These are phyloP conservation scores for Colletotrichum gigasporum DNA, from an alignment of 2,329 filamentous ascomycete genomes.

Conservation along the genomic window DNA sequence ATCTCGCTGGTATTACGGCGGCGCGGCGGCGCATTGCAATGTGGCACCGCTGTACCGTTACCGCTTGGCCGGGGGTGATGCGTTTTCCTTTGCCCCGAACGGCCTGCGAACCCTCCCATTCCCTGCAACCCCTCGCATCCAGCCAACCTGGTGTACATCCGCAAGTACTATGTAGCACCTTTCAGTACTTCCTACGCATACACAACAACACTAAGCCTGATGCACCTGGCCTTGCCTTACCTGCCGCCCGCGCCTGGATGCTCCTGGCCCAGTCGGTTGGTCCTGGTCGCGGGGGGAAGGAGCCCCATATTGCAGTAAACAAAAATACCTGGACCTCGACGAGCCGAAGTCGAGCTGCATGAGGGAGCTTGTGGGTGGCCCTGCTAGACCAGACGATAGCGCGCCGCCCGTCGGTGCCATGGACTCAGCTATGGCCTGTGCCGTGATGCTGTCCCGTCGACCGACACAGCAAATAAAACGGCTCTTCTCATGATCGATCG, in stretches of 20 bases:
- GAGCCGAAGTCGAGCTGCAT: neutral
- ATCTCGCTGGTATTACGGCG: conserved; percentile 12
- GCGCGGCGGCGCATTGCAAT: neutral
- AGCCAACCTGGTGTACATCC: neutral
- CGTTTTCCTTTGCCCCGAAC: conserved; percentile 33
- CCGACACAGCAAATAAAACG: neutral
- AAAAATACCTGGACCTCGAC: neutral
- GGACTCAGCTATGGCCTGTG: neutral
- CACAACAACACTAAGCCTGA: neutral
- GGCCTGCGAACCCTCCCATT: conserved; percentile 23
- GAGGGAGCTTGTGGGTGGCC: neutral
- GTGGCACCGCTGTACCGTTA: conserved; percentile 13
- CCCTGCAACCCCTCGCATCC: conserved; percentile 25
- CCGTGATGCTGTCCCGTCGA: neutral
- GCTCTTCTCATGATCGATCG: conserved; percentile 15
- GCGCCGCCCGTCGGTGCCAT: neutral
- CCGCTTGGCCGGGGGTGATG: conserved; percentile 31
- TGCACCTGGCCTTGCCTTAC: neutral
- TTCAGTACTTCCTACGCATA: neutral
- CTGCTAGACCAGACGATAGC: neutral
- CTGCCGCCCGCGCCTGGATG: conserved; percentile 22
- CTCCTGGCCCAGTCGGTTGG: conserved; percentile 23
- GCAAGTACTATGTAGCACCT: neutral
- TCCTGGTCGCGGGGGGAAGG: conserved; percentile 12
- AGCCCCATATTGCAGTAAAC: too few species aligned